Evolutionary conservation across 805 yeast genomes (phyloP), one percentile per base, ranked within the genome.

Genomic region (Groenewaldozyma tartarivorans): DNA sequence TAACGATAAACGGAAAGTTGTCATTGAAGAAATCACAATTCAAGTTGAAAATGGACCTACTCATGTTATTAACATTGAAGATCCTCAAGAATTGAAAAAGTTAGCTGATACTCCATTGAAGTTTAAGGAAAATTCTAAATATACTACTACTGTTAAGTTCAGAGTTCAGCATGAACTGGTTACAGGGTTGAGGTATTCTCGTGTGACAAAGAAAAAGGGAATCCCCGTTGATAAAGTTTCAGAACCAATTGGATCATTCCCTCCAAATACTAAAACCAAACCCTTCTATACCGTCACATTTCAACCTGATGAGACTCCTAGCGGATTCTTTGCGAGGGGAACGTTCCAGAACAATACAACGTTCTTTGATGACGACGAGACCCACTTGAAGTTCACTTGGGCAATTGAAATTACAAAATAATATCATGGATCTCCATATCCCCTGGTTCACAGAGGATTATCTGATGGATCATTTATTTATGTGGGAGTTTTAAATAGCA

Each of bases 251-350:
- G 96, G 96, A 3, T 79, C 92, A 3, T 88, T 79, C 60, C 88
- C 95, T 6, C 96, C 96, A 51, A 83, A 76, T 59, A 86, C 96
- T 3, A 68, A 65, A 43, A 84, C 75, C 33, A 83, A 80, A 56
- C 95, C 94, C 5, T 80, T 61, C 57, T 87, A 83, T 57, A 84
- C 76, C 39, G 51, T 46, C 62, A 71, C 69, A 42, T 60, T 74
- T 33, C 72, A 76, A 3, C 76, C 74, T 54, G 87, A 82, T 45
- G 95, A 86, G 60, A 96, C 96, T 4, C 96, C 96, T 29, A 72
- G 85, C 35, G 96, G 96, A 1, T 61, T 88, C 60, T 62, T 88
- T 48, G 95, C 92, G 2, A 75, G 96, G 62, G 96, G 96, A 31
- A 70, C 75, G 37, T 88, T 85, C 64, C 73, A 79, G 34, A 94